Evolutionary conservation across 2,329 filamentous ascomycete species (phyloP), one percentile per base, ranked within the genome.

Genomic region (Paracamarosporium sp.): DNA sequence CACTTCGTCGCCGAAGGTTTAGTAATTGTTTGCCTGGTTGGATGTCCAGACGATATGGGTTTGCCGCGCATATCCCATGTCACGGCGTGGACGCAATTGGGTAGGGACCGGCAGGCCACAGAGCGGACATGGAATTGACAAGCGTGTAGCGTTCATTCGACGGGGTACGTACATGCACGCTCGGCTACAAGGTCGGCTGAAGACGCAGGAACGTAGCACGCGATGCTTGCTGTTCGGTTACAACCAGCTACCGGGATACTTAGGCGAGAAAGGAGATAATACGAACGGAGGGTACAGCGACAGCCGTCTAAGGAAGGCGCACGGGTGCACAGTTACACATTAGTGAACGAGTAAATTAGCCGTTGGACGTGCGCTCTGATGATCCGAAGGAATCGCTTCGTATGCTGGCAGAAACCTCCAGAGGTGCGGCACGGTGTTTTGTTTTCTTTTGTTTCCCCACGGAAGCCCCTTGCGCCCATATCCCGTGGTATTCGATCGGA

Each of bases 171-270:
- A 47, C 17, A 47, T 48, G 31, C 17, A 28, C 20, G 20, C 25
- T 22, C 28, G 47, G 47, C 22, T 25, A n/a, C n/a, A n/a, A 12
- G 8, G 20, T 5, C 22, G 13, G 40, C 27, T 15, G 47, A n/a
- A 36, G 33, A 33, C 47, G 47, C 47, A 50, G 47, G 47, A 40
- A 50, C 47, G 47, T 50, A n/a, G 40, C 33, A 40, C 12, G 25
- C 47, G 33, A 28, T 28, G 28, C 24, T 15, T 28, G 28, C 24
- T 15, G 1, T 50, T 17, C 22, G 20, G 46, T 35, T 38, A 35
- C 33, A 36, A 11, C 15, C 47, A 50, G 47, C 33, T 40, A 27
- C 33, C 47, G 15, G 33, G 47, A 28, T 28, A 28, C 20, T 50
- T 38, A 38, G 47, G 47, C 47, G 33, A 28, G 33, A 28, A 25